phyloP scores from a whole-genome alignment of 2,329 filamentous ascomycete genomes.

The Daldinia sp. region DNA sequence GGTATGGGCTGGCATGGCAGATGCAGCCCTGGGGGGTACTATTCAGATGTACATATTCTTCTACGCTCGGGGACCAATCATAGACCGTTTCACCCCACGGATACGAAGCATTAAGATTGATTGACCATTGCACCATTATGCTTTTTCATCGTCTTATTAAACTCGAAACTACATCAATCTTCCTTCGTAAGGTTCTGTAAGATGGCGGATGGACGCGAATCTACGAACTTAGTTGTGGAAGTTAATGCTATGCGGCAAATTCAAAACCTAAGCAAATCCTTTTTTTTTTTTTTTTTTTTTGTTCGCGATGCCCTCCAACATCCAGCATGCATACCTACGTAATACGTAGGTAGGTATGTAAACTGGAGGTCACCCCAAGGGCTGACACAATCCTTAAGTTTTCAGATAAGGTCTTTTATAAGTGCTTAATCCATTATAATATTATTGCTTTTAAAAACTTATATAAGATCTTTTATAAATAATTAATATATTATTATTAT shows the following conservation, averaged over 20 bases:
- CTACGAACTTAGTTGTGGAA: background rate
- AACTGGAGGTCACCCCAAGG: no score
- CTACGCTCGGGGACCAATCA: constrained; percentile 25
- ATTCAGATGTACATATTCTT: background rate
- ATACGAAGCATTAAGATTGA: constrained; percentile 30
- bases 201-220: background rate
- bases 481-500: no score
- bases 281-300: no score
- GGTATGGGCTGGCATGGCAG: no score
- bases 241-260: background rate
- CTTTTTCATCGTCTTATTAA: constrained; percentile 15
- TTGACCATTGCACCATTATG: constrained; percentile 20
- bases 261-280: background rate
- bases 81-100: constrained; percentile 20
- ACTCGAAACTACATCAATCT: constrained; percentile 15
- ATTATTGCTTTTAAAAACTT: no score
- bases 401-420: no score
- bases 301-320: background rate
- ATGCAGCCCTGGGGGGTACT: background rate
- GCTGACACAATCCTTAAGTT: no score
- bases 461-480: no score
- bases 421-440: no score
- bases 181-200: constrained; percentile 2
- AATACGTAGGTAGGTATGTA: no score
- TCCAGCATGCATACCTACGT: no score